Percentiles rank a stretch among this genome's conserved stretches.
These are phyloP conservation scores for Posidonia australis DNA, from an alignment of 106 monocot genomes.

Conservation along the genomic window DNA sequence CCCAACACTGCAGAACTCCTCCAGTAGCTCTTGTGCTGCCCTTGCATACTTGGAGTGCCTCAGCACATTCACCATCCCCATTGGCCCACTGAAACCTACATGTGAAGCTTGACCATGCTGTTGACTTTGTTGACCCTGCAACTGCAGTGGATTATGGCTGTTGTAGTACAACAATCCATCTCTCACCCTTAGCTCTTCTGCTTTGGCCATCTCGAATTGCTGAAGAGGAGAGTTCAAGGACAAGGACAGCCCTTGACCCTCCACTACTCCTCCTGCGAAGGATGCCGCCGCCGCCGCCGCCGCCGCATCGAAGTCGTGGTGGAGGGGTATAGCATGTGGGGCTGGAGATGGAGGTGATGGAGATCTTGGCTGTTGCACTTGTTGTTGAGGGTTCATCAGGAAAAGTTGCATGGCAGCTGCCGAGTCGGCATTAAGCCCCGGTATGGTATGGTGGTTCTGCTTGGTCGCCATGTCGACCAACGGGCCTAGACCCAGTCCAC, in stretches of 20 bases:
- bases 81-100: slow-evolving; percentile 8
- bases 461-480: not conserved
- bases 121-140: slow-evolving; percentile 10
- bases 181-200: slow-evolving; percentile 35
- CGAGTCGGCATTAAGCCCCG: slow-evolving; percentile 32
- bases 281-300: not conserved
- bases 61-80: slow-evolving; percentile 21
- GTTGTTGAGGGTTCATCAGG: slow-evolving; percentile 38
- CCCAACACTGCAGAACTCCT: slow-evolving; percentile 89
- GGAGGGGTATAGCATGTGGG: slow-evolving; percentile 3
- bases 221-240: slow-evolving; percentile 61
- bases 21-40: slow-evolving; percentile 77
- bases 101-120: slow-evolving; percentile 18
- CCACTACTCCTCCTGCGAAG: slow-evolving; percentile 20
- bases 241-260: slow-evolving; percentile 55
- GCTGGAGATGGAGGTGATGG: slow-evolving; percentile 23
- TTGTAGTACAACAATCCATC: slow-evolving; percentile 44
- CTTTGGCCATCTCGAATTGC: slow-evolving; percentile 59
- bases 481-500: not conserved
- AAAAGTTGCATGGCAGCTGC: slow-evolving; percentile 68
- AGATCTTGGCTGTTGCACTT: slow-evolving; percentile 24
- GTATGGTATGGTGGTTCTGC: slow-evolving; percentile 4
- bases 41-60: slow-evolving; percentile 67
- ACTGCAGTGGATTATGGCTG: slow-evolving; percentile 12
- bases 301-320: slow-evolving; percentile 16